Evolutionary conservation across 202 grass and related monocot genomes (phyloP).

Genomic region (Elaeis oleifera): DNA sequence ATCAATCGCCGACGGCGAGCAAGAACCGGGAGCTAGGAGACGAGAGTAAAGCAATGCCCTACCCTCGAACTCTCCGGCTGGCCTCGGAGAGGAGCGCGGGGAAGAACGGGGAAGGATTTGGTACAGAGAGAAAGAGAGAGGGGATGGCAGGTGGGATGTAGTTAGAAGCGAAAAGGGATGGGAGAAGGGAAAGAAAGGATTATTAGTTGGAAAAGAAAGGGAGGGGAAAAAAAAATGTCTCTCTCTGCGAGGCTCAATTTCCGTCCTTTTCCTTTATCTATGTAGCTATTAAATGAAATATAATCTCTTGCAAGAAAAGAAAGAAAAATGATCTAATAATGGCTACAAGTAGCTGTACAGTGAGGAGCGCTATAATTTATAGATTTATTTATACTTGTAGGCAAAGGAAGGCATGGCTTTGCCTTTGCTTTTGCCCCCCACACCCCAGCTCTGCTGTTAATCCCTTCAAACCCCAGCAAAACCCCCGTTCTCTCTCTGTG

Average conservation of each 20-base stretch:
- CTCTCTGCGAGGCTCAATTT: not conserved
- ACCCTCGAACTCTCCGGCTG: conserved; percentile 25
- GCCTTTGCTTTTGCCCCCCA: conserved; percentile 18
- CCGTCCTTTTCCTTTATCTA: no score
- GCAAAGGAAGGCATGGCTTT: no score
- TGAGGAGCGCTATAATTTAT: no score
- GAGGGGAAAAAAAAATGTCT: not conserved
- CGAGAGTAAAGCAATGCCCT: not conserved
- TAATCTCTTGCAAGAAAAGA: no score
- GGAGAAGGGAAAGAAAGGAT: conserved; percentile 33
- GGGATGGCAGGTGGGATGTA: conserved; percentile 25
- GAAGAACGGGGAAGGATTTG: conserved; percentile 28
- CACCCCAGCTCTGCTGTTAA: conserved; percentile 13
- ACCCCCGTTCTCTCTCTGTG: not conserved
- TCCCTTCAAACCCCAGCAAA: conserved; percentile 54
- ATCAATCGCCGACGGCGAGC: no score
- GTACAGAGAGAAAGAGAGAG: conserved; percentile 33
- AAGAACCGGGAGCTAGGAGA: no score
- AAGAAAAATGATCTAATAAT: no score
- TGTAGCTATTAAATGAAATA: no score
- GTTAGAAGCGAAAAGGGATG: conserved; percentile 23
- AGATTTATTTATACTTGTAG: no score
- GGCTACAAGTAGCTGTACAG: no score
- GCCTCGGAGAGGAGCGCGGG: no score
- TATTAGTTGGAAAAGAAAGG: conserved; percentile 19